Conservation (phyloP, 139 green algal genomes). For the Chlamydomonas sp. region DNA sequence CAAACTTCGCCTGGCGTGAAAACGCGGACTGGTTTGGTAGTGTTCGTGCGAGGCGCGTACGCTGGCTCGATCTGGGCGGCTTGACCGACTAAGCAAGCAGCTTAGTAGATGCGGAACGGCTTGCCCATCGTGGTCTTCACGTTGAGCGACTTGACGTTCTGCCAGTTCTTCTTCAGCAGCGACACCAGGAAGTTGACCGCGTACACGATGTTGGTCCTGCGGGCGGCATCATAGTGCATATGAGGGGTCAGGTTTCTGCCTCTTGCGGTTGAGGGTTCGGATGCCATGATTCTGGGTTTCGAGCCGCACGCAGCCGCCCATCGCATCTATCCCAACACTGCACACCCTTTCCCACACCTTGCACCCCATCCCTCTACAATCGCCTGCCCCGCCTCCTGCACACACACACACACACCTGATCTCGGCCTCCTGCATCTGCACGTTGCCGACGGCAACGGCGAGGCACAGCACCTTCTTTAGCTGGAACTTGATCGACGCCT, state of each 20-base stretch:
- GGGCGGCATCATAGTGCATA: too few species aligned
- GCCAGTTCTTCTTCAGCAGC: slow-evolving; percentile 99
- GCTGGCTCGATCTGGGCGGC: background rate
- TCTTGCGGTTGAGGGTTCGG: too few species aligned
- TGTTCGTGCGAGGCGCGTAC: slow-evolving; percentile 20
- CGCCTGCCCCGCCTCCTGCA: too few species aligned
- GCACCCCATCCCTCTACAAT: too few species aligned
- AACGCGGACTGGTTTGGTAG: slow-evolving; percentile 28
- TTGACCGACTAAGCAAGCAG: background rate
- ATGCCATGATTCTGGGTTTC: too few species aligned
- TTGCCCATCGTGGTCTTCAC: slow-evolving; percentile 97
- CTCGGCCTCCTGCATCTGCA: slow-evolving; percentile 80
- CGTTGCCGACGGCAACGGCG: slow-evolving; percentile 92
- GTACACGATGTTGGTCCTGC: slow-evolving; percentile 71
- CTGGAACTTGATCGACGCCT: slow-evolving; percentile 97
- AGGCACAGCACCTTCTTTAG: slow-evolving; percentile 99
- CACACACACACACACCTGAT: slow-evolving; percentile 35
- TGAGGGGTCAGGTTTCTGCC: too few species aligned
- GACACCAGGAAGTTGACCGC: slow-evolving; percentile 98
- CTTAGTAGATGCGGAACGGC: slow-evolving; percentile 91
- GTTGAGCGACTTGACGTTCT: slow-evolving; percentile 97
- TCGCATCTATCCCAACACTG: too few species aligned
- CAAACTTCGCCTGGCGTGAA: too few species aligned
- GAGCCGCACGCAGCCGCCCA: too few species aligned
- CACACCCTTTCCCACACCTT: too few species aligned